phyloP scores from a whole-genome alignment of 257 asterid species.

The Petunia secreta region DNA sequence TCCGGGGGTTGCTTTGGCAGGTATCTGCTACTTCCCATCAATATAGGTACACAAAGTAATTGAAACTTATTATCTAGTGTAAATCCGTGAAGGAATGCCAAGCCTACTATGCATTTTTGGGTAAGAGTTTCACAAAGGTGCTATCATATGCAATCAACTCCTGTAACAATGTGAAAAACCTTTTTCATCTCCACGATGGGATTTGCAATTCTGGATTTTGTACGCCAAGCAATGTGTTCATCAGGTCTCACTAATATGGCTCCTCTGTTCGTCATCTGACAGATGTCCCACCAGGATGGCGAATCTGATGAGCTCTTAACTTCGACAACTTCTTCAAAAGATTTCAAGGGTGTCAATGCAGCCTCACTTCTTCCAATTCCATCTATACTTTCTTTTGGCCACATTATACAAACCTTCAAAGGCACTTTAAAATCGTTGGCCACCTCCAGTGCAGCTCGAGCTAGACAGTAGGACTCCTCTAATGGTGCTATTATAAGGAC shows the following conservation, averaged over 20 bases:
- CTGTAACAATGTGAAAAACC: constrained; percentile 51
- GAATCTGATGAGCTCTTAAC: constrained; percentile 45
- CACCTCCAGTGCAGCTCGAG: constrained; percentile 66
- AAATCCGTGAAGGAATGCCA: not conserved
- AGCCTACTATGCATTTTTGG: not conserved
- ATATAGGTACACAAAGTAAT: not conserved
- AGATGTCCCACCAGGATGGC: constrained; percentile 86
- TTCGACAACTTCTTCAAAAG: constrained; percentile 62
- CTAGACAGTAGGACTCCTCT: constrained; percentile 65
- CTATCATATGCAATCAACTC: constrained; percentile 31
- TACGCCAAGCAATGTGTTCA: constrained; percentile 87
- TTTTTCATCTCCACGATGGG: constrained; percentile 51
- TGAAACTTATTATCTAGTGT: not conserved
- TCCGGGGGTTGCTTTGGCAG: not conserved
- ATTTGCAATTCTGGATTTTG: constrained; percentile 44
- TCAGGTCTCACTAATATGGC: constrained; percentile 95
- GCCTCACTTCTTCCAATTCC: constrained; percentile 42
- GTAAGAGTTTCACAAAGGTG: not conserved
- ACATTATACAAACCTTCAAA: constrained; percentile 67
- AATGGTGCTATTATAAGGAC: constrained; percentile 81
- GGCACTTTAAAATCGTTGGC: constrained; percentile 56
- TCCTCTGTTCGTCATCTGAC: constrained; percentile 67
- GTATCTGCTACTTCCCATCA: not conserved
- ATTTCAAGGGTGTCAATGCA: constrained; percentile 62
- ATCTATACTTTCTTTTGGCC: constrained; percentile 51